Evolutionary conservation across 345 rosid genomes (phyloP), one percentile per base, ranked within the genome.

Genomic region (Populus simonii): DNA sequence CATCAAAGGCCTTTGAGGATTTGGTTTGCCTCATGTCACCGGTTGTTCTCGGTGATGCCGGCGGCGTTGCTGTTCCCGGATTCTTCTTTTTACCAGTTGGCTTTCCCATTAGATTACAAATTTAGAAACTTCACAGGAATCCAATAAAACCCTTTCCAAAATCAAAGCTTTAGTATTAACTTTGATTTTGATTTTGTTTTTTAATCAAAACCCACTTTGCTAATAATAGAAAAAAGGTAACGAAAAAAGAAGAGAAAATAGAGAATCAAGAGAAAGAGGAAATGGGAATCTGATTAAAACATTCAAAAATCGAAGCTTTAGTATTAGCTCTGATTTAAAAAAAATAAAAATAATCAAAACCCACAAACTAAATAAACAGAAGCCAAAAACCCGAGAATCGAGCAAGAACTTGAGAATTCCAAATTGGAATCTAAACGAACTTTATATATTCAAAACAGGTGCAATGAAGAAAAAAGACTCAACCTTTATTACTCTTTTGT

Each of bases 11-110:
- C 70, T 90, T 96, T 7, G 98, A 86, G 49, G 67, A 49, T 17
- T 29, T 23, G 75, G 86, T 74, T 35, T 90, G 90, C 65, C 89
- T 91, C 66, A 85, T 51, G 73, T 78, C 89, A 92, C 76, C 72
- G 76, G 22, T 81, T 75, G 87, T 85, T 92, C 63, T 83, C 82
- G n/a, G 49, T 73, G 73, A 80, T 71, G 53, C 82, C 80, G 25
- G 45, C 67, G 74, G 82, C 71, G 51, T 74, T 82, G 13, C 76
- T 76, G 89, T 80, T 36, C 38, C 87, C 31, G 86, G 85, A 38
- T 3, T 68, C 85, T 88, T 93, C 97, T 93, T 96, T 89, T 87
- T 96, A 73, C 93, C 99, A 29, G 93, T 80, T 3, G 99, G 98
- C 85, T 96, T 96, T 71, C 99, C 99, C 99, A 96, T 93, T 65